These are phyloP conservation scores for Aspergillus sp. DNA, from an alignment of 2,329 filamentous ascomycete genomes.

Conservation along the genomic window DNA sequence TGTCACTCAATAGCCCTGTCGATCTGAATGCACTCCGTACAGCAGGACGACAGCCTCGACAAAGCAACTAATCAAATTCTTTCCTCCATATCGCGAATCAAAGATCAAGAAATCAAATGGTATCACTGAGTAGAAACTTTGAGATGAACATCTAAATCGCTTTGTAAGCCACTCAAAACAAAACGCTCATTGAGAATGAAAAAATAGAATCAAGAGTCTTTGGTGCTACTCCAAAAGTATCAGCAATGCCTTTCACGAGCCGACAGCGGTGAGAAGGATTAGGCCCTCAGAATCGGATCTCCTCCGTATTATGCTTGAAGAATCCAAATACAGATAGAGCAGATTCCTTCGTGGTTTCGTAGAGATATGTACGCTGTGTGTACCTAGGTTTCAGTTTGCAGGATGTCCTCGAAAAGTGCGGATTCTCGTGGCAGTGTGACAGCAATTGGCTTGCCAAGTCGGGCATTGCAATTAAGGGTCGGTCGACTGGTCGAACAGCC, in stretches of 20 bases:
- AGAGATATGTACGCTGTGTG: neutral
- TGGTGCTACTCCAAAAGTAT: neutral
- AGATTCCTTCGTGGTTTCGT: neutral
- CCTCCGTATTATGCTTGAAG: neutral
- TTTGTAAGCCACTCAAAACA: neutral
- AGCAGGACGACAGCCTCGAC: neutral
- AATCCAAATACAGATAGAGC: neutral
- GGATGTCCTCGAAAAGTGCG: neutral
- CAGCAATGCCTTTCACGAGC: neutral
- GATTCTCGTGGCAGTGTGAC: neutral
- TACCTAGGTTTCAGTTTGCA: neutral
- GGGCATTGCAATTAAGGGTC: neutral
- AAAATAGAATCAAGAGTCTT: neutral
- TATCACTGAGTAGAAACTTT: neutral
- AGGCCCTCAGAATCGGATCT: neutral
- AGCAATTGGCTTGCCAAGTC: neutral
- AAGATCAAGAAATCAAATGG: neutral
- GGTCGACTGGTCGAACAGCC: neutral
- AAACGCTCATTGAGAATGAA: neutral
- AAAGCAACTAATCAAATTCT: neutral
- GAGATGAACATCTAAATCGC: neutral
- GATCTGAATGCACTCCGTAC: neutral
- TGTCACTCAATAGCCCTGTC: slow-evolving; percentile 3
- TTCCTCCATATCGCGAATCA: neutral
- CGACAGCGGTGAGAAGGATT: neutral